A percentile compares a stretch with the other conserved stretches of the same genome.
Conservation (phyloP, 1,284 basidiomycete genomes). For the Cutaneotrichosporon mucoides region DNA sequence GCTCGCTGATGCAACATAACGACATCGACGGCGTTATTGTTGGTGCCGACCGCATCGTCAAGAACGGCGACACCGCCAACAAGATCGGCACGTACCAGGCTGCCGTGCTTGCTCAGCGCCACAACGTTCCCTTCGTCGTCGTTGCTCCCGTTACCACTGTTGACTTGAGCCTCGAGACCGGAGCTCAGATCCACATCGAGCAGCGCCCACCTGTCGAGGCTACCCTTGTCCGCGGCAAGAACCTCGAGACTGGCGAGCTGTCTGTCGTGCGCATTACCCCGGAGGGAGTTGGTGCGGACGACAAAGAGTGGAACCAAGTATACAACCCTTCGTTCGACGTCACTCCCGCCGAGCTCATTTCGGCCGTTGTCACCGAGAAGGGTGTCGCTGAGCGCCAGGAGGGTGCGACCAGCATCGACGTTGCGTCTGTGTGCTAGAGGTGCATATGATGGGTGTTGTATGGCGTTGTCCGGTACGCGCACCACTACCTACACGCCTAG, state of each 20-base stretch:
- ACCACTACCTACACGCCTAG: no score
- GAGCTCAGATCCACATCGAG: constrained; percentile 83
- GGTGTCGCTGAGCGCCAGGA: constrained; percentile 63
- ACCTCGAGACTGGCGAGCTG: constrained; percentile 42
- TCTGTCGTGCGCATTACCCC: constrained; percentile 48
- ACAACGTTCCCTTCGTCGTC: constrained; percentile 81
- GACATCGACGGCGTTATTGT: constrained; percentile 81
- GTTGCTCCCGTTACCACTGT: constrained; percentile 85
- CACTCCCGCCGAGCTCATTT: constrained; percentile 70
- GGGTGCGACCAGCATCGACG: constrained; percentile 44
- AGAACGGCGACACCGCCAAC: constrained; percentile 90
- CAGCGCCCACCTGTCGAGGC: constrained; percentile 81
- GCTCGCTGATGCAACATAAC: constrained; percentile 81
- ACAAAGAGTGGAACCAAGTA: constrained; percentile 52
- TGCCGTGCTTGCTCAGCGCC: constrained; percentile 76
- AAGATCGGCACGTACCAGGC: constrained; percentile 93
- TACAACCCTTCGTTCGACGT: constrained; percentile 95
- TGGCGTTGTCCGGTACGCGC: no score
- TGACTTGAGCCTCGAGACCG: constrained; percentile 71
- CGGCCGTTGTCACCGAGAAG: constrained; percentile 76
- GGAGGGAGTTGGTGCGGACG: constrained; percentile 43
- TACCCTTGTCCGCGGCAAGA: constrained; percentile 70
- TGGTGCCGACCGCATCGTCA: constrained; percentile 78
- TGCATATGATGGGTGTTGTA: no score
- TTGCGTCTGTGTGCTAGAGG: constrained; percentile 34